Base-by-base conservation (phyloP, 805 yeast genomes). In the Isabelozyma rhagii region DNA sequence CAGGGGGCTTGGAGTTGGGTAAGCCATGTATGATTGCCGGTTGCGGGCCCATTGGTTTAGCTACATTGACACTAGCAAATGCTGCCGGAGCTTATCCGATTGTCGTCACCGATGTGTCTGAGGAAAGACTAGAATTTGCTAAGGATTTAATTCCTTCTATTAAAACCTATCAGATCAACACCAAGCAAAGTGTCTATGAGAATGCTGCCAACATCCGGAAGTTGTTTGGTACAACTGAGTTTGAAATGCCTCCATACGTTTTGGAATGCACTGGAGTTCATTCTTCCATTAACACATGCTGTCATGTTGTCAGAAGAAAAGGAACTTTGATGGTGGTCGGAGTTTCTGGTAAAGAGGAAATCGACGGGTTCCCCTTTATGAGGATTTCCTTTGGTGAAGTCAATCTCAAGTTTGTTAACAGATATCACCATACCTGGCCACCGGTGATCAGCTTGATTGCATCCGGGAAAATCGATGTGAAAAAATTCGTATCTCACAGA, bases 381-480 rank as follows among this genome's bases (percentile, higher is more conserved):
- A 80, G 77, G 51, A 62, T 77, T 42, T 74, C 81, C 13, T 71
- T 77, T 45, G 80, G 78, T 55, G 84, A 80, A 56, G 74, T 78
- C 56, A 78, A 75, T 46, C 67, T 80, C 55, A 75, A 69, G 60
- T 78, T 76, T 53, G 75, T 78, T 60, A 79, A 78, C 69, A 70
- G 84, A 55, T 80, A 80, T 62, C 75, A 77, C 50, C 80, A 77
- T 56, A 72, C 82, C 17, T 80, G 83, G 83, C 84, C 84, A 15
- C 69, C 79, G n/a, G 80, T 75, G 10, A 79, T 80, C 53, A 72
- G 77, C 29, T 62, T 80, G 52, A 67, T 80, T 50, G 63, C 71
- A 44, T 74, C 72, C 46, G 47, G 48, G 3, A 39, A 31, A 15
- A 17, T 43, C 2, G 45, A 43, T 31, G 45, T 17, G 8, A 43